Percentiles rank a stretch among this genome's conserved stretches.
Evolutionary conservation across 768 basidiomycete species (phyloP).

Genomic region (Serendipita sp.): DNA sequence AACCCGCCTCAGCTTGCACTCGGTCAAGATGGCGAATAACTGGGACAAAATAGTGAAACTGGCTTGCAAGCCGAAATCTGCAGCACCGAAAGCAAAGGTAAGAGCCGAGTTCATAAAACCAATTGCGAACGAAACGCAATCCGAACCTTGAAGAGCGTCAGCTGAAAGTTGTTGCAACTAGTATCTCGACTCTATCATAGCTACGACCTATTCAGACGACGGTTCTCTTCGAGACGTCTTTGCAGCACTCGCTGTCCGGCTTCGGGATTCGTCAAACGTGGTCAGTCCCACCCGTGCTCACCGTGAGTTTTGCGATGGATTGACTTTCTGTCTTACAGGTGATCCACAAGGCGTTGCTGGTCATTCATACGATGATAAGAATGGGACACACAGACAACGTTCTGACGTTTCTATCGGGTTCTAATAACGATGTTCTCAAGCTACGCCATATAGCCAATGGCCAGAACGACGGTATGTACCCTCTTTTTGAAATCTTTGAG

Average conservation of each 20-base stretch:
- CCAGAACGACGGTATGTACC: constrained; percentile 68
- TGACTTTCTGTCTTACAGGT: constrained; percentile 33
- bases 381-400: constrained; percentile 94
- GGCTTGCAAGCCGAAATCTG: constrained; percentile 94
- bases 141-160: too few species aligned
- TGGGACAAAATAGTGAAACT: constrained; percentile 67
- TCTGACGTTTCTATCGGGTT: constrained; percentile 50
- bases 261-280: constrained; percentile 83
- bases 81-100: constrained; percentile 91
- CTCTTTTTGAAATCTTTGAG: neutral
- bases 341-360: constrained; percentile 95
- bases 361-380: constrained; percentile 91
- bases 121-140: too few species aligned
- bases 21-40: neutral
- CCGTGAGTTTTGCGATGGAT: neutral
- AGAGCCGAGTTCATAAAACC: neutral
- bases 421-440: constrained; percentile 64
- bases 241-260: constrained; percentile 66
- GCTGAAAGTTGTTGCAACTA: constrained; percentile 21
- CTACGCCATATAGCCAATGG: constrained; percentile 66
- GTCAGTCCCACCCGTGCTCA: constrained; percentile 31
- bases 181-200: constrained; percentile 95
- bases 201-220: constrained; percentile 93
- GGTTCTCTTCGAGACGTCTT: constrained; percentile 88
- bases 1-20: too few species aligned